Percentiles rank a stretch among this genome's conserved stretches.
Evolutionary conservation across 2,329 filamentous ascomycete genomes (phyloP).

Genomic region (Alternaria panax): DNA sequence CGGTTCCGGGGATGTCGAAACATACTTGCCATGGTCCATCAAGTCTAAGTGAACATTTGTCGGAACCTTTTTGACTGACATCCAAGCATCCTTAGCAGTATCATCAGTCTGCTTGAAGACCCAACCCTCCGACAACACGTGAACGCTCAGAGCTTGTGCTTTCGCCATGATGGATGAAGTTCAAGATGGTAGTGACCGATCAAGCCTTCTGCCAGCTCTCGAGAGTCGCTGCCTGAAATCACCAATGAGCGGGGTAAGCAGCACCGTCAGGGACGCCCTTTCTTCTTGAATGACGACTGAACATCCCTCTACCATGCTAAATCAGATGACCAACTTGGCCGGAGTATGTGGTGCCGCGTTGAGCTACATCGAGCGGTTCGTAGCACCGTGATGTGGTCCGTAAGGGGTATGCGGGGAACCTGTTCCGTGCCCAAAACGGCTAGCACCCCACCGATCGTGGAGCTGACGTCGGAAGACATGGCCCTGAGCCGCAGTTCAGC

Average conservation of each 20-base stretch:
- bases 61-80: slow-evolving; percentile 54
- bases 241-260: slow-evolving; percentile 18
- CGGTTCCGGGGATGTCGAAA: slow-evolving; percentile 1
- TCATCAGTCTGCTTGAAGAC: slow-evolving; percentile 56
- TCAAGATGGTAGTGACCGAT: slow-evolving; percentile 1
- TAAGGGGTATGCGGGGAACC: slow-evolving; percentile 16
- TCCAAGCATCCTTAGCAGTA: slow-evolving; percentile 50
- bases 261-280: slow-evolving; percentile 10
- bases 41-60: slow-evolving; percentile 59
- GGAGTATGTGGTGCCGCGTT: slow-evolving; percentile 37
- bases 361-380: slow-evolving; percentile 36
- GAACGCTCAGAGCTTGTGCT: slow-evolving; percentile 30
- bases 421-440: slow-evolving; percentile 34
- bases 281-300: slow-evolving; percentile 14
- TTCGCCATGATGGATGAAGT: slow-evolving; percentile 33
- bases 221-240: background rate
- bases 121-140: slow-evolving; percentile 53
- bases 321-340: slow-evolving; percentile 33
- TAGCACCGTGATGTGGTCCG: slow-evolving; percentile 29
- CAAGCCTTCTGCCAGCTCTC: slow-evolving; percentile 8
- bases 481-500: slow-evolving; percentile 23
- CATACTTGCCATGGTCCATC: slow-evolving; percentile 56
- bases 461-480: slow-evolving; percentile 29
- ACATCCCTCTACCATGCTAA: slow-evolving; percentile 29
- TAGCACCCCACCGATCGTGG: slow-evolving; percentile 20